phyloP scores from a whole-genome alignment of 2,329 filamentous ascomycete genomes.

The Trichoderma breve region DNA sequence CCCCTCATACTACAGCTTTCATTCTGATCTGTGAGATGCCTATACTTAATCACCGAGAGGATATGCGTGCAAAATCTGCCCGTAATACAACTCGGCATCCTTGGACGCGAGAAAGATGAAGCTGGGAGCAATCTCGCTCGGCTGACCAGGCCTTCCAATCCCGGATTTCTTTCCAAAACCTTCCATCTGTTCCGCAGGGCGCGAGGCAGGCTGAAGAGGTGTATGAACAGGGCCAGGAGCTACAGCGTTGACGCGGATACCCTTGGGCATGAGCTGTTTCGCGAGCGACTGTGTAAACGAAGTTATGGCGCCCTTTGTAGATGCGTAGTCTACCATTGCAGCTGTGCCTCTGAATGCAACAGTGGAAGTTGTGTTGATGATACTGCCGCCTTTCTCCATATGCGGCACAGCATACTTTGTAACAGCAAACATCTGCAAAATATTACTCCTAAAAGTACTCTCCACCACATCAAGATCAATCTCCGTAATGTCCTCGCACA shows the following conservation, averaged over 20 bases:
- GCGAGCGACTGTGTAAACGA: conserved; percentile 51
- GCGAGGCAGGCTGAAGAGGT: conserved; percentile 40
- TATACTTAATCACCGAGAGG: conserved; percentile 37
- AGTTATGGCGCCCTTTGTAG: conserved; percentile 57
- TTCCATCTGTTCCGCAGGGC: conserved; percentile 45
- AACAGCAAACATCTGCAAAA: conserved; percentile 78
- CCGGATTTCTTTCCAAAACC: conserved; percentile 40
- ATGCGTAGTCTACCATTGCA: conserved; percentile 49
- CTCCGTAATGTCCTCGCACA: conserved; percentile 23
- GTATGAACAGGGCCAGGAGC: conserved; percentile 20
- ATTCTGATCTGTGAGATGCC: neutral
- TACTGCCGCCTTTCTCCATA: conserved; percentile 53
- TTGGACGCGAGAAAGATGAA: conserved; percentile 42
- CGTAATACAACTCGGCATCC: conserved; percentile 40
- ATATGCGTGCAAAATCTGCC: conserved; percentile 41
- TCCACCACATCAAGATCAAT: conserved; percentile 57
- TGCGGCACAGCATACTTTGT: conserved; percentile 74
- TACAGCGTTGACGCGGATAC: conserved; percentile 50
- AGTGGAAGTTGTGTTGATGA: conserved; percentile 53
- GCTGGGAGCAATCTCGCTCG: conserved; percentile 43
- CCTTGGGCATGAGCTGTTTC: conserved; percentile 48
- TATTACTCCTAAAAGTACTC: conserved; percentile 79
- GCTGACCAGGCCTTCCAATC: conserved; percentile 42
- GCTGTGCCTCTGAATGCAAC: conserved; percentile 50
- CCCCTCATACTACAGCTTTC: neutral